Evolutionary conservation across 140 eudicot genomes (phyloP).

Genomic region (Ambrosia hybrid): DNA sequence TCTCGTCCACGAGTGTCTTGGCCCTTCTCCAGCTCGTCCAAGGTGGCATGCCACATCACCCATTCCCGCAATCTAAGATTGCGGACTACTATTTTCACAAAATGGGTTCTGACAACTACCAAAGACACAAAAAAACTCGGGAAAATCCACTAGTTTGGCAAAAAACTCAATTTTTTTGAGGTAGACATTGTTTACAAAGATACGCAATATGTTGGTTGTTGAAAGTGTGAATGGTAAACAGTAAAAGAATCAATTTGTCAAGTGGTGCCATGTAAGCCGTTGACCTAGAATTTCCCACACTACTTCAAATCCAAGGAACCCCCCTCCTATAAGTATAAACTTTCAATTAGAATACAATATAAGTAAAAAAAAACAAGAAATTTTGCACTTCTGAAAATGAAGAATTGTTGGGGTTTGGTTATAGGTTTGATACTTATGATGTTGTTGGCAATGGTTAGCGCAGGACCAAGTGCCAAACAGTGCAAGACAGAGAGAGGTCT

Average conservation of each 20-base stretch:
- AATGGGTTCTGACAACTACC: no score
- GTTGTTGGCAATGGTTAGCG: conserved; percentile 27
- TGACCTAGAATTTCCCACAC: conserved; percentile 9
- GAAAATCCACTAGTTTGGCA: no score
- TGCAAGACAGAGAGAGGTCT: conserved; percentile 47
- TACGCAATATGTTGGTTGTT: background rate
- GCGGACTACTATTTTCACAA: no score
- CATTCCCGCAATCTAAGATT: no score
- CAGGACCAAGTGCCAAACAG: conserved; percentile 9
- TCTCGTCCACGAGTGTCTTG: no score
- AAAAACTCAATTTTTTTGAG: background rate
- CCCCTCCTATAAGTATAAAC: conserved; percentile 17
- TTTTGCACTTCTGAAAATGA: conserved; percentile 11
- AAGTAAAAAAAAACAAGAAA: background rate
- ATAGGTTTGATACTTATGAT: conserved; percentile 19
- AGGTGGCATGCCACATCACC: no score
- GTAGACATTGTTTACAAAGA: background rate
- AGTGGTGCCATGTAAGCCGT: conserved; percentile 8
- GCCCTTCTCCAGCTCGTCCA: no score
- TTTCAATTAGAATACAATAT: background rate
- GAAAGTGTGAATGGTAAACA: conserved; percentile 12
- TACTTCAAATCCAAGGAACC: background rate
- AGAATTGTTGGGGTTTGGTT: conserved; percentile 11
- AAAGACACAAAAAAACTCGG: no score
- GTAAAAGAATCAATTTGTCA: background rate